phyloP scores from a whole-genome alignment of 805 yeast genomes.

The Teunomyces barrocoloradensis region DNA sequence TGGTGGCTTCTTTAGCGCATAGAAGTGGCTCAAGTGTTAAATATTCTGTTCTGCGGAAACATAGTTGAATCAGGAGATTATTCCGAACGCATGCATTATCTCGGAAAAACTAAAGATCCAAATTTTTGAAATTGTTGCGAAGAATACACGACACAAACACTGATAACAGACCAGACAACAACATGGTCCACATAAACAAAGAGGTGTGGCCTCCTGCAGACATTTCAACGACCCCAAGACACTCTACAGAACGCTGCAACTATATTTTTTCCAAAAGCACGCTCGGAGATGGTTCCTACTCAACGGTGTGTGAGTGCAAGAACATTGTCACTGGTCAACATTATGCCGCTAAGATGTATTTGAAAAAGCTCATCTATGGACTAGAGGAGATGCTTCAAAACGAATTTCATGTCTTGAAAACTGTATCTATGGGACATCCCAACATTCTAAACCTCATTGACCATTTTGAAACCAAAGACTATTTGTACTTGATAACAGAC shows the following conservation, averaged over 20 bases:
- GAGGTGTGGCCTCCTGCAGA: constrained; percentile 23
- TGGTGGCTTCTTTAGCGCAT: too few relatives aligned
- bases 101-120: constrained; percentile 5
- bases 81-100: constrained; percentile 1
- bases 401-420: constrained; percentile 57
- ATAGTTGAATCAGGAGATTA: background rate
- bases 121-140: background rate
- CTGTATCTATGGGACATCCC: constrained; percentile 47
- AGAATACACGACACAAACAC: background rate
- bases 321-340: constrained; percentile 37
- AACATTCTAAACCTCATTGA: constrained; percentile 63
- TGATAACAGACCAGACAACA: background rate
- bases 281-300: constrained; percentile 44
- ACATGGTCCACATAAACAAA: background rate
- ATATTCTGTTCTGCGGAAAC: background rate
- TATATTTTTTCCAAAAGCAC: constrained; percentile 28
- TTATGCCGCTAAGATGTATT: constrained; percentile 54
- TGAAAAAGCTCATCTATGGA: constrained; percentile 50
- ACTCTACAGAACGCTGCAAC: constrained; percentile 26
- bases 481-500: constrained; percentile 59
- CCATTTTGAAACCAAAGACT: constrained; percentile 64
- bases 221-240: constrained; percentile 10
- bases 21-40: too few relatives aligned
- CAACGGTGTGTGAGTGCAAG: constrained; percentile 51
- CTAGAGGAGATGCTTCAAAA: constrained; percentile 53